Base-by-base conservation (phyloP, 345 rosid genomes). In the Eucalyptus fibrosa region DNA sequence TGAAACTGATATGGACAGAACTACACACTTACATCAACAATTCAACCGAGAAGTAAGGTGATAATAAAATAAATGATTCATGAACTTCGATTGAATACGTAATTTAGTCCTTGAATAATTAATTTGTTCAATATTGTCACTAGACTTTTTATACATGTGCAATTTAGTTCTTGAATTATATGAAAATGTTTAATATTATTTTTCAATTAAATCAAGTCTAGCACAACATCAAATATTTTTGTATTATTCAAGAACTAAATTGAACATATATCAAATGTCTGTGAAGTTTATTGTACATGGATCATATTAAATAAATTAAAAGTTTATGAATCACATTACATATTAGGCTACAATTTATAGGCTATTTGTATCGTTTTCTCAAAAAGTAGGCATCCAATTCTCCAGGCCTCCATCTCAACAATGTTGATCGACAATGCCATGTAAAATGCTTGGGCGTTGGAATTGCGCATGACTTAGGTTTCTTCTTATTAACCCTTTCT, bases 201-300 rank as follows among this genome's bases (percentile, higher is more conserved):
- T 8, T 56, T 56, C 28, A 2, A 8, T 56, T 23, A 56, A 21
- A 56, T 56, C 12, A 56, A 56, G 12, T 55, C 6, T 23, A 55
- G 12, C 12, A 56, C 60, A 56, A 56, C 28, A 56, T 56, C 60
- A 56, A 56, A 21, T 56, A 21, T 23, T 56, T 56, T 56, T 23
- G 28, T 8, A 56, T 56, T 8, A 2, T 23, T 56, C 7, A 59
- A 0, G 30, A 11, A 26, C 2, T 59, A 59, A 59, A 59, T 59
- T 56, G 28, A 1, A 59, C 7, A 59, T 59, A 10, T 24, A 59
- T 1, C 65, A 26, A 59, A 59, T 24, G 1, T 59, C 1, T 0
- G 0, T 5, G 7, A 5, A 59, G 0, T 2, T 6, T 6, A 60
- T 28, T 60, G 0, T 26, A 28, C 32, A 60, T 55, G 0, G 2